Base-by-base conservation (phyloP, 2,329 filamentous ascomycete genomes). In the Talaromyces atroroseus region DNA sequence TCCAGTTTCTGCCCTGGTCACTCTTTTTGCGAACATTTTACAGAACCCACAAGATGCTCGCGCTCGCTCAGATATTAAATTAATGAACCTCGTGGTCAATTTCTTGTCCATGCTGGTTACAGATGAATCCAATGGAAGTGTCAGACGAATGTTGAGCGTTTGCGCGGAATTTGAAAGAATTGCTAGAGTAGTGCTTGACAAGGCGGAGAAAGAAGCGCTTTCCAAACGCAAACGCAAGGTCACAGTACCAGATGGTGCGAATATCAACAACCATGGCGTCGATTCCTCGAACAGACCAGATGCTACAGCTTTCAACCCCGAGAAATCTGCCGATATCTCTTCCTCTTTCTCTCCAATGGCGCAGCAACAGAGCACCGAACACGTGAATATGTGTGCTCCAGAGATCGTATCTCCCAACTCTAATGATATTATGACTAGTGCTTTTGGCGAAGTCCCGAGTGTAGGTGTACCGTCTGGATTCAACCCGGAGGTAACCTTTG, bases 111-210 rank as follows among this genome's bases (percentile, higher is more conserved):
- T 90, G 73, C 80, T 99, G 12, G 89, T 89, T n/a, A 83, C 88
- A 36, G 92, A 97, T 65, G 89, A 92, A 61, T 89, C 91, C 57
- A 94, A 92, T 57, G 89, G 91, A 44, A 92, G 90, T 65, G 90
- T 97, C 5, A 90, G 90, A 68, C 88, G 94, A 50, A 97, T 97
- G 90, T 82, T 96, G 18, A 88, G 87, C 23, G 87, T 97, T 1
- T 97, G 92, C 71, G 84, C 89, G n/a, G 94, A 99, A 67, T 99
- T 99, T 64, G 92, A 96, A 71, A 85, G 94, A 58, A 96, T 99
- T 61, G 91, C 91, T 36, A 90, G 87, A 67, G 85, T 91, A 2
- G 90, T 96, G 8, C 85, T 97, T 47, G 92, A 97, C 58, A 95
- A 92, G 70, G 84, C 90, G 0, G 92, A 97, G 68, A 90, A 88